Evolutionary conservation across 129 eudicot genomes (phyloP).

Genomic region (Chrysanthemum makinoi): DNA sequence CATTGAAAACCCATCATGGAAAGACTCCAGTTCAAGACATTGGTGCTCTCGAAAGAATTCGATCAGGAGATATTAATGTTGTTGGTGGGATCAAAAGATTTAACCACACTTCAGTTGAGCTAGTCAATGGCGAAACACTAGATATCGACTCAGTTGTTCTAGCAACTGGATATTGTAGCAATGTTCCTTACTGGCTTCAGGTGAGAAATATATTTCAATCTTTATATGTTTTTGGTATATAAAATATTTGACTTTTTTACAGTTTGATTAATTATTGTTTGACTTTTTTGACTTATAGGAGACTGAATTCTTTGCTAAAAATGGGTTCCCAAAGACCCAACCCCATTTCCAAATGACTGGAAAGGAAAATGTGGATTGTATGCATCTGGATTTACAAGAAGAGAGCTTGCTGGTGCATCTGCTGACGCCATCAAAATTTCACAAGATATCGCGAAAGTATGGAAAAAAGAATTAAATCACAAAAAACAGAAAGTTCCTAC

Average conservation of each 20-base stretch:
- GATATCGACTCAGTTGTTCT: slow-evolving; percentile 69
- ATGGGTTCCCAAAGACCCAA: slow-evolving; percentile 82
- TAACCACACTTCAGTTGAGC: slow-evolving; percentile 48
- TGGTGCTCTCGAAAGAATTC: slow-evolving; percentile 70
- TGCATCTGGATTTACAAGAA: slow-evolving; percentile 92
- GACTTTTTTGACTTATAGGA: slow-evolving; percentile 46
- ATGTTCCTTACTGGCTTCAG: slow-evolving; percentile 89
- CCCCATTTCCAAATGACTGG: slow-evolving; percentile 83
- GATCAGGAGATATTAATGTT: slow-evolving; percentile 60
- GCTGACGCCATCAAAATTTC: slow-evolving; percentile 74
- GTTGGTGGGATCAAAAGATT: slow-evolving; percentile 77
- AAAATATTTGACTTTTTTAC: slow-evolving; percentile 2
- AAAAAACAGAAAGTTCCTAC: slow-evolving; percentile 73
- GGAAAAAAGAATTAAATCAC: slow-evolving; percentile 69
- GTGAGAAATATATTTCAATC: slow-evolving; percentile 51
- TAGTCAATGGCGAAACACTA: slow-evolving; percentile 60
- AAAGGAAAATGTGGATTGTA: slow-evolving; percentile 84
- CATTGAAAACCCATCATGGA: slow-evolving; percentile 67
- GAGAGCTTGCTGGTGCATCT: slow-evolving; percentile 87
- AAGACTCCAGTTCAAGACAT: slow-evolving; percentile 82
- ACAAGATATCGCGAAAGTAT: slow-evolving; percentile 66
- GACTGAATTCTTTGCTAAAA: slow-evolving; percentile 69
- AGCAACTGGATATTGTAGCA: slow-evolving; percentile 94
- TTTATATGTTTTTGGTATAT: not conserved
- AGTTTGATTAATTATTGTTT: slow-evolving; percentile 21